Base-by-base conservation (phyloP, 306 rosid genomes). In the Fragaria vesca region DNA sequence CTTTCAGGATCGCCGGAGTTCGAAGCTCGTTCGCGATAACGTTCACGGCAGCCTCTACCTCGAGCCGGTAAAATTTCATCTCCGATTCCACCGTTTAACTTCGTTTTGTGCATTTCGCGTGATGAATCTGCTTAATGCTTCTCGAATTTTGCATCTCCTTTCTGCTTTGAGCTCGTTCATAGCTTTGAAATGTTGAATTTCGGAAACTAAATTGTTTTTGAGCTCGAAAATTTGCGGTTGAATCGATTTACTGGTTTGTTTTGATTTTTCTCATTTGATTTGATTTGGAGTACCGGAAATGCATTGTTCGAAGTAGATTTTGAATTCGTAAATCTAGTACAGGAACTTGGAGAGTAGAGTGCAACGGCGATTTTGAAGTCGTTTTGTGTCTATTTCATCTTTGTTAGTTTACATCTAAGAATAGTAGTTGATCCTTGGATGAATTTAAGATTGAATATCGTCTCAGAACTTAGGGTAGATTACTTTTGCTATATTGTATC, bases 1-100 rank as follows among this genome's bases (percentile, higher is more conserved):
- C 30, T 70, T 15, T 10, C 24, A 18, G 45, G 90, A 89, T 20
- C 86, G 96, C 72, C 73, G 65, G 24, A 51, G 63, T 16, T 60
- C 83, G 63, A 91, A 91, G 86, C 92, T 83, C 54, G 85, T 91
- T 45, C 90, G 72, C 51, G 96, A 91, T 55, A 91, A 91, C 73
- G 91, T 91, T 55, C 96, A 89, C 50, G 93, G 93, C 60, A 86
- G 85, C 83, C 85, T 91, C 76, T 83, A 73, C 63, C 93, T 91
- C n/a, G 96, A 91, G 47, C 91, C 88, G 81, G 96, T 89, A 47
- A 6, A 5, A 34, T 65, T 6, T 72, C 66, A 3, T 54, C 68
- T 58, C 52, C 55, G 24, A 42, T 43, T 81, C 61, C n/a, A 2
- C 50, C 11, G 51, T 75, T 67, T 28, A 48, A 8, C 18, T 20